Evolutionary conservation across 140 eudicot species (phyloP).

Genomic region (Ambrosia hybrid): DNA sequence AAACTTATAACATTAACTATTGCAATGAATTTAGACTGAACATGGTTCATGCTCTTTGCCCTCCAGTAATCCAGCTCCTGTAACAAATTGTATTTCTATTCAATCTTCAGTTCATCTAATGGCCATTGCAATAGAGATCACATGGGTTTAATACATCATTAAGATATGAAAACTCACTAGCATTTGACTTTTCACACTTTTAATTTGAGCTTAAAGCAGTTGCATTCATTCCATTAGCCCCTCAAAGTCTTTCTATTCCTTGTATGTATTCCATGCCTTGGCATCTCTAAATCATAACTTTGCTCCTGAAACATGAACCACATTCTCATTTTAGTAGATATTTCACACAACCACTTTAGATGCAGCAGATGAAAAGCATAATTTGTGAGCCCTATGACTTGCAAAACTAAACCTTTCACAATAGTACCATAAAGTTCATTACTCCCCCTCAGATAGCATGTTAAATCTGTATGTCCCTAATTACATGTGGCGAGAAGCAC

Average conservation of each 20-base stretch:
- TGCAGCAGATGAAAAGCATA: neutral
- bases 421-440: slow-evolving; percentile 2
- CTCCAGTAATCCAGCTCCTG: too few species aligned
- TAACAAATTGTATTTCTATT: too few species aligned
- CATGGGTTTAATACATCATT: too few species aligned
- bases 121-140: too few species aligned
- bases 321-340: slow-evolving; percentile 27
- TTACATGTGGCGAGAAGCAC: neutral
- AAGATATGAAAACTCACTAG: too few species aligned
- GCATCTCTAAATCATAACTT: slow-evolving; percentile 44
- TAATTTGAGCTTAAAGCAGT: slow-evolving; percentile 25
- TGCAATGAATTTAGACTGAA: too few species aligned
- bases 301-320: slow-evolving; percentile 47
- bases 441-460: neutral
- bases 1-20: too few species aligned
- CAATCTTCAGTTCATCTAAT: too few species aligned
- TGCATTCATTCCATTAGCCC: slow-evolving; percentile 25
- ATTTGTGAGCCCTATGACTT: neutral
- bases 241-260: slow-evolving; percentile 31
- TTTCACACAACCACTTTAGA: slow-evolving; percentile 18
- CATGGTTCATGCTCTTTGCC: too few species aligned
- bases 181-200: too few species aligned
- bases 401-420: neutral
- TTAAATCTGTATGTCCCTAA: neutral
- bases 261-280: slow-evolving; percentile 28